A percentile compares a stretch with the other conserved stretches of the same genome.
Evolutionary conservation across 495 filamentous ascomycete genomes (phyloP).

Genomic region (Talaromyces ruber): DNA sequence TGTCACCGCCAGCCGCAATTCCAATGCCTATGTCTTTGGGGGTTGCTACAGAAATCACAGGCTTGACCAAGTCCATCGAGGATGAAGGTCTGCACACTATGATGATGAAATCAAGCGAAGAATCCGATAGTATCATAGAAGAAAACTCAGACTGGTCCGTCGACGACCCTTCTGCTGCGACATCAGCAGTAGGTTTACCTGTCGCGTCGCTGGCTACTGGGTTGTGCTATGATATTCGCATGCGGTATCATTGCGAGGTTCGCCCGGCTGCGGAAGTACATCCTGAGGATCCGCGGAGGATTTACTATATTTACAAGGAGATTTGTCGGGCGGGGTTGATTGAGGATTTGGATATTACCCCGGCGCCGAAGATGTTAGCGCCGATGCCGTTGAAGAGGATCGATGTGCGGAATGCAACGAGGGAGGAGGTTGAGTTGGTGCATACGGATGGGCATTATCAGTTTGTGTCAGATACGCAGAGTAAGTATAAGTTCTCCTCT

Average conservation of each 20-base stretch:
- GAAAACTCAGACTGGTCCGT: slow-evolving; percentile 35
- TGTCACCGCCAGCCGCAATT: neutral
- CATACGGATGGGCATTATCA: slow-evolving; percentile 67
- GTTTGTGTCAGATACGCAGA: slow-evolving; percentile 58
- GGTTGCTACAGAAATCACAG: neutral
- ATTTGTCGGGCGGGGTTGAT: slow-evolving; percentile 73
- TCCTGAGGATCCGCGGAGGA: slow-evolving; percentile 87
- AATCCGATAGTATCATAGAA: slow-evolving; percentile 27
- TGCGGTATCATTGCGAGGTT: slow-evolving; percentile 85
- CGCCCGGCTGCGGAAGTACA: slow-evolving; percentile 66
- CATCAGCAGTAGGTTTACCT: slow-evolving; percentile 19
- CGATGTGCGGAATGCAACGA: slow-evolving; percentile 60
- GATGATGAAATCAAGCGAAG: slow-evolving; percentile 13
- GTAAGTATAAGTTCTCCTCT: slow-evolving; percentile 23
- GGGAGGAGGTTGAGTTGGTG: slow-evolving; percentile 67
- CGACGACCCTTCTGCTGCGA: slow-evolving; percentile 13
- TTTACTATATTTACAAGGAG: slow-evolving; percentile 79
- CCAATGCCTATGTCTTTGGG: neutral
- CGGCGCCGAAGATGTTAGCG: slow-evolving; percentile 35
- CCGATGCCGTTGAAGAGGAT: slow-evolving; percentile 68
- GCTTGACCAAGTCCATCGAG: slow-evolving; percentile 7
- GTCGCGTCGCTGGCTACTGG: slow-evolving; percentile 53
- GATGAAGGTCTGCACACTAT: slow-evolving; percentile 2
- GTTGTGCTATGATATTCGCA: slow-evolving; percentile 82
- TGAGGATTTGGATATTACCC: slow-evolving; percentile 36